A percentile compares a stretch with the other conserved stretches of the same genome.
Evolutionary conservation across 2,329 filamentous ascomycete species (phyloP).

Genomic region (Davidsoniella australis): DNA sequence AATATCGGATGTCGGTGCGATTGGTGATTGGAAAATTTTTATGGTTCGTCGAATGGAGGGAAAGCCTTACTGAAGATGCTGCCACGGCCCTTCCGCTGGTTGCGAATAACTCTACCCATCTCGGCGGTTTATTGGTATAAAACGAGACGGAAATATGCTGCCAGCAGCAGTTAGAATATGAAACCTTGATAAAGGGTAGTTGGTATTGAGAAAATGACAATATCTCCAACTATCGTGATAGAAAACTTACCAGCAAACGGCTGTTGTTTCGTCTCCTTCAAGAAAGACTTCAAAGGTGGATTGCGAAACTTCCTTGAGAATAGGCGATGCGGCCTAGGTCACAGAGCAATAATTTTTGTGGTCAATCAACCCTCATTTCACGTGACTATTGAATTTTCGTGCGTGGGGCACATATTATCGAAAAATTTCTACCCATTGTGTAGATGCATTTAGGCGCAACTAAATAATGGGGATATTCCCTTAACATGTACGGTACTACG

Average conservation of each 20-base stretch:
- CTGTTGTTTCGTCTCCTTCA: conserved; percentile 13
- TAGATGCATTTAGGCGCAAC: not conserved
- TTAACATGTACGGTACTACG: too few relatives aligned
- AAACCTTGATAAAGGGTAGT: conserved; percentile 1
- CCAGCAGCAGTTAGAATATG: conserved; percentile 13
- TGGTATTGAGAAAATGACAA: not conserved
- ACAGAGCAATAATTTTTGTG: conserved; percentile 14
- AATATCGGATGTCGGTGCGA: conserved; percentile 6
- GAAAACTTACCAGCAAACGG: conserved; percentile 12
- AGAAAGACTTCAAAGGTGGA: conserved; percentile 13
- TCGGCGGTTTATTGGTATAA: conserved; percentile 15
- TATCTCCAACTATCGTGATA: conserved; percentile 6
- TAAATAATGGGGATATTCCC: not conserved
- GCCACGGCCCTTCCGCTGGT: conserved; percentile 45
- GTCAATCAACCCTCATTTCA: conserved; percentile 12
- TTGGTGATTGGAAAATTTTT: conserved; percentile 18
- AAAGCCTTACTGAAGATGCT: conserved; percentile 37
- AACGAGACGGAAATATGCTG: conserved; percentile 13
- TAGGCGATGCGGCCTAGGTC: conserved; percentile 12
- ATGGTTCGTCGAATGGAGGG: conserved; percentile 12
- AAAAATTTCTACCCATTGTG: too few relatives aligned
- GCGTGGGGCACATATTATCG: conserved; percentile 3
- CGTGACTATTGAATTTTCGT: conserved; percentile 8
- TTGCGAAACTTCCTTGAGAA: conserved; percentile 13
- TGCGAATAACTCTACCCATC: conserved; percentile 47